Base-by-base conservation (phyloP, 331 rosid species). In the Erythrophleum ivorense region DNA sequence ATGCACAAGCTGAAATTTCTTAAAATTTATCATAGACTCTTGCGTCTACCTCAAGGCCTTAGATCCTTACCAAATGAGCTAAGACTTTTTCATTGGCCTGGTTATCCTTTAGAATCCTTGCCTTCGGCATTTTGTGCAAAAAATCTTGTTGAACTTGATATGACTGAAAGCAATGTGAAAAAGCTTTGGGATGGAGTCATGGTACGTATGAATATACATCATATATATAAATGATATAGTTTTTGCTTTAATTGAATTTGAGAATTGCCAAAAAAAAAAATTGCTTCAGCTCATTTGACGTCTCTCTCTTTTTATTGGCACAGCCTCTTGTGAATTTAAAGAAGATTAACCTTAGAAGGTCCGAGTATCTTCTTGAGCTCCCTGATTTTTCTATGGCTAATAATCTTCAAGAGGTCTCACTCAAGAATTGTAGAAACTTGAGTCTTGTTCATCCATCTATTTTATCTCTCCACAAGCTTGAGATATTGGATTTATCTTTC, bases 1-100 rank as follows among this genome's bases (percentile, higher is more conserved):
- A 86, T 83, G 85, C 15, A n/a, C 16, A 83, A 59, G 11, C 76
- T 86, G 2, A 86, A 71, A 16, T 14, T 80, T 36, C 78, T 86
- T 5, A n/a, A 45, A 31, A 2, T 59, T 5, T 19, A 5, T 9
- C 0, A 12, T 2, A 2, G 71, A 1, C 0, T 7, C 15, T 55
- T 80, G 0, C 3, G 46, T 52, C 34, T 71, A 66, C 33, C 67
- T 2, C 4, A 15, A 31, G 41, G 46, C 9, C 75, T 83, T 36
- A 19, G 21, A 9, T 71, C 1, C 2, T 1, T 82, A 14, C 60
- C 82, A 5, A 1, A 10, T 24, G 18, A 45, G 24, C 54, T 82
- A 48, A 21, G 41, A 1, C 62, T 65, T 18, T 50, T 82, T 60
- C 5, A 60, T 10, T 71, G 78, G 78, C 0, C 14, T 15, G 0